Evolutionary conservation across 2,329 filamentous ascomycete species (phyloP).

Genomic region (Clonostachys byssicola): DNA sequence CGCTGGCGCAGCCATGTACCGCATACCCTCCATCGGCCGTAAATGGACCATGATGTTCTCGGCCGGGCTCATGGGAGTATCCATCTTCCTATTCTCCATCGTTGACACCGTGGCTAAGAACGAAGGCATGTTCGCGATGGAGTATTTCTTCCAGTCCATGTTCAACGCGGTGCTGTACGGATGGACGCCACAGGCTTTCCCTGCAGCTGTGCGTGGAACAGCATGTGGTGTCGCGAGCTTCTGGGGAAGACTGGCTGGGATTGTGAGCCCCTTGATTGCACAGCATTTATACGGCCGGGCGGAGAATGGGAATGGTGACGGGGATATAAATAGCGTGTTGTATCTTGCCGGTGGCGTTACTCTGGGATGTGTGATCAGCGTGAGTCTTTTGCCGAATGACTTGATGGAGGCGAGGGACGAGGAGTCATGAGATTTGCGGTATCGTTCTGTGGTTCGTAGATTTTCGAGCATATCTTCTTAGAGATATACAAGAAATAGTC

Average conservation of each 20-base stretch:
- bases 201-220: conserved; percentile 47
- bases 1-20: conserved; percentile 34
- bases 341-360: conserved; percentile 53
- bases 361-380: conserved; percentile 45
- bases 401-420: conserved; percentile 27
- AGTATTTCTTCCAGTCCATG: conserved; percentile 39
- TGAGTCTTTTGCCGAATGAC: conserved; percentile 37
- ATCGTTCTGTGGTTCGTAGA: no score
- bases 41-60: conserved; percentile 39
- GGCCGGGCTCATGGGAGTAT: conserved; percentile 35
- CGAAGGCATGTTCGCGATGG: conserved; percentile 33
- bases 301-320: conserved; percentile 15
- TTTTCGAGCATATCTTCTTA: no score
- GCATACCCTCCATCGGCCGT: conserved; percentile 28
- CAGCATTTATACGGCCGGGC: conserved; percentile 31
- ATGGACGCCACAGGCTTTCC: conserved; percentile 54
- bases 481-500: no score
- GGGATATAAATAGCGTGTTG: conserved; percentile 42
- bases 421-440: conserved; percentile 3
- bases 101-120: conserved; percentile 29
- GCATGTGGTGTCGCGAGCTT: conserved; percentile 54
- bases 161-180: conserved; percentile 30
- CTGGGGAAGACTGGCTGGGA: conserved; percentile 54
- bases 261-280: conserved; percentile 52
- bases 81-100: conserved; percentile 38